Evolutionary conservation across 345 rosid genomes (phyloP).

Genomic region (Passiflora organensis): DNA sequence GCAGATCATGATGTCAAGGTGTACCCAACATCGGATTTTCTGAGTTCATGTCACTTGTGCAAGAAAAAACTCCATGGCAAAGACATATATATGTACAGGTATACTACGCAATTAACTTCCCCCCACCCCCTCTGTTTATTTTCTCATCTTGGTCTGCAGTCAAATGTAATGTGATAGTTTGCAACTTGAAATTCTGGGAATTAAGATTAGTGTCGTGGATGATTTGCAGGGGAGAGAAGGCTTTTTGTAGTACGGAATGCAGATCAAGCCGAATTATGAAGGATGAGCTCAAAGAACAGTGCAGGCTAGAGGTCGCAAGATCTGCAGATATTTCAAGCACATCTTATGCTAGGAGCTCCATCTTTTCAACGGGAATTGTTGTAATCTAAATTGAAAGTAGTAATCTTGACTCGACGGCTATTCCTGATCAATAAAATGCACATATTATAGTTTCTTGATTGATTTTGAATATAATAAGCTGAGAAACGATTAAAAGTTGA

Average conservation of each 20-base stretch:
- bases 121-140: too few relatives aligned
- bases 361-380: constrained; percentile 67
- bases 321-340: constrained; percentile 38
- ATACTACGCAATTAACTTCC: constrained; percentile 1
- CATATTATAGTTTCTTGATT: background rate
- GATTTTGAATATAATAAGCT: too few relatives aligned
- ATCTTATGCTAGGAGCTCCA: constrained; percentile 42
- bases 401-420: too few relatives aligned
- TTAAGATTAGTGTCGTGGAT: background rate
- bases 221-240: constrained; percentile 75
- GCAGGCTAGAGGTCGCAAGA: constrained; percentile 44
- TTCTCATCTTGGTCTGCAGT: too few relatives aligned
- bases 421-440: too few relatives aligned
- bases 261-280: constrained; percentile 54
- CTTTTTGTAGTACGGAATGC: constrained; percentile 76
- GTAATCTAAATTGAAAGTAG: constrained; percentile 39
- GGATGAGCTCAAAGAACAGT: constrained; percentile 61
- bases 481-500: too few relatives aligned
- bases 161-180: too few relatives aligned
- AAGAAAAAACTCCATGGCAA: constrained; percentile 62
- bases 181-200: background rate
- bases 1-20: constrained; percentile 20
- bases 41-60: constrained; percentile 61
- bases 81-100: constrained; percentile 89
- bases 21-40: constrained; percentile 49